Conservation (phyloP, 306 rosid genomes). For the Delonix regia region DNA sequence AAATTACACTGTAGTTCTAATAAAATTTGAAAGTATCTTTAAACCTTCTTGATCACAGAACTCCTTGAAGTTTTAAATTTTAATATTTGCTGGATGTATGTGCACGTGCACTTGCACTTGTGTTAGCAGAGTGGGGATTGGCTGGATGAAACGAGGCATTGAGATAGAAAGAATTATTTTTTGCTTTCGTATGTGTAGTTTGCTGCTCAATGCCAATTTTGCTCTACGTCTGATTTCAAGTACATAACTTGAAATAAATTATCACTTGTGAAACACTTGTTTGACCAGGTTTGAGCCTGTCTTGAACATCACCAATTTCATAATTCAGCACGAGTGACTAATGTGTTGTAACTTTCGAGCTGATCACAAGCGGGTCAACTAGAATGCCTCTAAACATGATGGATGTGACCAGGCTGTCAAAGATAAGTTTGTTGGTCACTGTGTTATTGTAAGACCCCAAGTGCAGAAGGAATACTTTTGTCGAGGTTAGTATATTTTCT, state of each 20-base stretch:
- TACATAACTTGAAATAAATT: neutral
- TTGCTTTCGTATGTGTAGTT: conserved; percentile 15
- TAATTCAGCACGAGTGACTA: conserved; percentile 36
- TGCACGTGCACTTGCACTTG: neutral
- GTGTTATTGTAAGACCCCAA: conserved; percentile 18
- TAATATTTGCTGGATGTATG: neutral
- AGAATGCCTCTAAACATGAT: conserved; percentile 32
- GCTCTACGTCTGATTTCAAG: conserved; percentile 15
- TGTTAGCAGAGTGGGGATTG: neutral
- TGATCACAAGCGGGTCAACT: conserved; percentile 32
- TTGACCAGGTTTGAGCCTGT: conserved; percentile 39
- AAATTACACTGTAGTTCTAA: neutral
- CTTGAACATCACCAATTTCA: conserved; percentile 12
- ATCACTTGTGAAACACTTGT: conserved; percentile 13
- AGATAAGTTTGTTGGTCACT: conserved; percentile 27
- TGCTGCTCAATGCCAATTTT: conserved; percentile 5
- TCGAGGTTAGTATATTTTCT: conserved; percentile 35
- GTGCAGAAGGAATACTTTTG: conserved; percentile 43
- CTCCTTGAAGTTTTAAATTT: neutral
- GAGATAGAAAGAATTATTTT: neutral
- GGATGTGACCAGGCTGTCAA: conserved; percentile 36
- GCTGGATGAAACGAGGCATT: conserved; percentile 6
- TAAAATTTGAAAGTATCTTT: neutral
- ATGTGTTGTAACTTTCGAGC: conserved; percentile 15
- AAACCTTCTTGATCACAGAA: neutral